Conservation (phyloP, 2,329 filamentous ascomycete species). For the Incumbomyces lentus region DNA sequence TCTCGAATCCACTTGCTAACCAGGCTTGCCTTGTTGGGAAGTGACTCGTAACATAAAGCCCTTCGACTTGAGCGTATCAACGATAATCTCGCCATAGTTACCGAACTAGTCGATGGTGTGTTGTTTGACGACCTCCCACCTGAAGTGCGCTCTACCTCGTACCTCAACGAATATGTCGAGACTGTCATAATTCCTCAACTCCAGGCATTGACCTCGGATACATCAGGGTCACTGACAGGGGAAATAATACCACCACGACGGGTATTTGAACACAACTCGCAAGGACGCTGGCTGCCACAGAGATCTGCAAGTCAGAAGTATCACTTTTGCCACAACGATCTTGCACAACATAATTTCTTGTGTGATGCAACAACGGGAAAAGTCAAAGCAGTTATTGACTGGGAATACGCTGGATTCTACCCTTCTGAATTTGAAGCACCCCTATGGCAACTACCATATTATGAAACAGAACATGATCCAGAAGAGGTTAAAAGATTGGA, state of each 20-base stretch:
- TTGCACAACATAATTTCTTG: slow-evolving; percentile 8
- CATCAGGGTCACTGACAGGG: not conserved
- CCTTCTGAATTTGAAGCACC: slow-evolving; percentile 22
- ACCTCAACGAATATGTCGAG: slow-evolving; percentile 8
- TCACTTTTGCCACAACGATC: slow-evolving; percentile 5
- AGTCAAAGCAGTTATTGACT: slow-evolving; percentile 26
- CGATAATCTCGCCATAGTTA: slow-evolving; percentile 6
- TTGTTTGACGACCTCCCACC: slow-evolving; percentile 5
- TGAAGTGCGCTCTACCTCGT: slow-evolving; percentile 3
- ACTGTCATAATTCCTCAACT: slow-evolving; percentile 6
- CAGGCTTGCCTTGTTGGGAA: too few relatives aligned
- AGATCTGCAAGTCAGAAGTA: slow-evolving; percentile 1
- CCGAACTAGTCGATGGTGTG: slow-evolving; percentile 7
- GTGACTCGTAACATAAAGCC: too few relatives aligned
- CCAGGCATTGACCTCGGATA: slow-evolving; percentile 3
- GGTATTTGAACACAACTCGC: slow-evolving; percentile 8
- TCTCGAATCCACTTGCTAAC: too few relatives aligned
- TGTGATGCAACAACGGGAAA: slow-evolving; percentile 5
- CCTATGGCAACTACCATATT: slow-evolving; percentile 2
- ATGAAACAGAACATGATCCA: slow-evolving; percentile 3
- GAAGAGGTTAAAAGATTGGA: slow-evolving; percentile 3
- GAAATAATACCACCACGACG: slow-evolving; percentile 7
- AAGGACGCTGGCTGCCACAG: not conserved
- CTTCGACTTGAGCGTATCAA: slow-evolving; percentile 7
- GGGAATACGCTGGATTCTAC: slow-evolving; percentile 26